Evolutionary conservation across 208 protist genomes (phyloP), one percentile per base, ranked within the genome.

Genomic region (Leishmania mexicana): DNA sequence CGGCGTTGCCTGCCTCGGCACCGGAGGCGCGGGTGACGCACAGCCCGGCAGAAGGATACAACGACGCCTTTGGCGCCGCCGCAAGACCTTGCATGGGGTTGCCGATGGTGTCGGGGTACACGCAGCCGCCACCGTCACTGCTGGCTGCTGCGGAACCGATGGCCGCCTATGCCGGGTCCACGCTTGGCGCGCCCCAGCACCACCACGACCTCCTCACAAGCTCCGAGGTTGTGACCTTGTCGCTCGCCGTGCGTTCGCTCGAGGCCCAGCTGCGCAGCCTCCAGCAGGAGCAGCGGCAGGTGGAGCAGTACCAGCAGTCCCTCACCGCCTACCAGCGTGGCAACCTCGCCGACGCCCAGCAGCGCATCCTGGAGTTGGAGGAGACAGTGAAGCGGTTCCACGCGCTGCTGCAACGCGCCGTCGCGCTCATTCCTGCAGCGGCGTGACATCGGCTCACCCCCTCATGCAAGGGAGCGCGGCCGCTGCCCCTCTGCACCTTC

Each of bases 281-380:
- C 53, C 78, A 58, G 51, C 73, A 81, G 72, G 82, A 86, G 75
- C 86, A 80, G 35, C 80, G 68, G 60, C 80, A 81, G 58, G 71
- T 73, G n/a, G 79, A 78, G 70, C 78, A 81, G 38, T 68, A 81
- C 24, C 76, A 80, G 49, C 76, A 60, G 58, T 73, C 62, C 45
- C 64, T 80, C 60, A 40, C 64, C 21, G 76, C 62, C n/a, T 57
- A 80, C 64, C 80, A 83, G 70, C 79, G 75, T 68, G 84, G 81
- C 80, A 79, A 75, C 80, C 65, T 83, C 64, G 64, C 80, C 65
- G 84, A 87, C 74, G 76, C 81, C 67, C 81, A 84, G 17, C 82
- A 87, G 75, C 90, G 90, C 73, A 89, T 93, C 49, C 35, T 81
- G 47, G 89, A 96, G 83, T 80, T 96, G 67, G 89, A 96, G 81